Evolutionary conservation across 257 asterid genomes (phyloP).

Genomic region (Penstemon davidsonii): DNA sequence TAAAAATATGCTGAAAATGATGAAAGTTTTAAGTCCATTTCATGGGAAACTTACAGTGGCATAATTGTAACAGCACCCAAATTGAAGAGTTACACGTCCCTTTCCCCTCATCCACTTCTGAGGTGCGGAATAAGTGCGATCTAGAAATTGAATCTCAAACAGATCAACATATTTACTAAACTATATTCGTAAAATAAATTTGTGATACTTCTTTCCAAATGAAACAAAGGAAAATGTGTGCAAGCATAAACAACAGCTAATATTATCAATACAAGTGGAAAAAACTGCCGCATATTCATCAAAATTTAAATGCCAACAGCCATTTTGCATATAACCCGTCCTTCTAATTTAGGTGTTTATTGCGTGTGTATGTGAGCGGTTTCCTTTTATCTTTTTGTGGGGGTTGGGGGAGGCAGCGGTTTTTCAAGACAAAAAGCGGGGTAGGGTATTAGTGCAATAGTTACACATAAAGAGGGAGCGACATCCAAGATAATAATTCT

Average conservation of each 20-base stretch:
- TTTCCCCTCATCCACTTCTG: conserved; percentile 91
- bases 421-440: too few species aligned
- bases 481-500: too few species aligned
- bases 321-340: not conserved
- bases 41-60: conserved; percentile 46
- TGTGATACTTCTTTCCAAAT: too few species aligned
- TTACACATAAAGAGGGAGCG: too few species aligned
- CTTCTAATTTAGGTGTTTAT: not conserved
- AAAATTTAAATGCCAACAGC: not conserved
- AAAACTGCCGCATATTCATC: conserved; percentile 6
- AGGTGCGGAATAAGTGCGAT: conserved; percentile 76
- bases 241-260: too few species aligned
- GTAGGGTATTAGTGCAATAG: too few species aligned
- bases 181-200: not conserved
- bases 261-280: not conserved
- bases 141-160: conserved; percentile 37
- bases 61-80: conserved; percentile 90
- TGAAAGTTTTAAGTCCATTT: not conserved
- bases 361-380: too few species aligned
- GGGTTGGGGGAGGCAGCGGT: too few species aligned
- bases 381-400: too few species aligned
- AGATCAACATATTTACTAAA: conserved; percentile 7
- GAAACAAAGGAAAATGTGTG: too few species aligned
- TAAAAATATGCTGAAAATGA: not conserved
- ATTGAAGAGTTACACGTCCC: conserved; percentile 81